Evolutionary conservation across 1,284 basidiomycete genomes (phyloP).

Genomic region (Microbotryomycetes sp.): DNA sequence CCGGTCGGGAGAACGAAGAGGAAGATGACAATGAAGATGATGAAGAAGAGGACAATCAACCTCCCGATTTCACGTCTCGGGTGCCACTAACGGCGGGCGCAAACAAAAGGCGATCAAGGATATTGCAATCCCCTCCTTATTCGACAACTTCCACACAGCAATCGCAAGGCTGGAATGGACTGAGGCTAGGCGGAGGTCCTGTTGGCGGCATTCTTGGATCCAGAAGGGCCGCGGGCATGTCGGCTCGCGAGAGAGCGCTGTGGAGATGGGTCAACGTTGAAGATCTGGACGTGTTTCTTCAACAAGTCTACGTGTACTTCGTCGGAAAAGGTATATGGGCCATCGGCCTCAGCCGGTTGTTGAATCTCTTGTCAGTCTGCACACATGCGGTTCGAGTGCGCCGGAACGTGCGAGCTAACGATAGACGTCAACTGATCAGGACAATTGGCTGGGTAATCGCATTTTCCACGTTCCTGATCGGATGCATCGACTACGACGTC

Average conservation of each 20-base stretch:
- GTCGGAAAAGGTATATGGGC: constrained; percentile 92
- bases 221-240: constrained; percentile 9
- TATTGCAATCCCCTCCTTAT: background rate
- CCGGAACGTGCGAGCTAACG: background rate
- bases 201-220: constrained; percentile 11
- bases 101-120: background rate
- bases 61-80: constrained; percentile 28
- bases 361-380: constrained; percentile 80
- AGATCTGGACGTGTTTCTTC: constrained; percentile 88
- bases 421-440: constrained; percentile 46
- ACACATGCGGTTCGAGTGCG: background rate
- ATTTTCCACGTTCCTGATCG: constrained; percentile 91
- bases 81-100: constrained; percentile 12
- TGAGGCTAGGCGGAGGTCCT: background rate
- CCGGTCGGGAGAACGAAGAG: background rate
- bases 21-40: constrained; percentile 14
- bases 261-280: constrained; percentile 99
- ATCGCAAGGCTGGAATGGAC: background rate
- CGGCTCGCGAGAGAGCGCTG: constrained; percentile 63
- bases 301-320: constrained; percentile 79
- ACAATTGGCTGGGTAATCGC: constrained; percentile 94
- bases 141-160: background rate
- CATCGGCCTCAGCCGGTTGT: constrained; percentile 74
- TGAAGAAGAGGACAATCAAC: constrained; percentile 22
- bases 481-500: constrained; percentile 88